A percentile compares a stretch with the other conserved stretches of the same genome.
These are phyloP conservation scores for Yarrowia hollandica DNA, from an alignment of 805 yeast genomes.

Conservation along the genomic window DNA sequence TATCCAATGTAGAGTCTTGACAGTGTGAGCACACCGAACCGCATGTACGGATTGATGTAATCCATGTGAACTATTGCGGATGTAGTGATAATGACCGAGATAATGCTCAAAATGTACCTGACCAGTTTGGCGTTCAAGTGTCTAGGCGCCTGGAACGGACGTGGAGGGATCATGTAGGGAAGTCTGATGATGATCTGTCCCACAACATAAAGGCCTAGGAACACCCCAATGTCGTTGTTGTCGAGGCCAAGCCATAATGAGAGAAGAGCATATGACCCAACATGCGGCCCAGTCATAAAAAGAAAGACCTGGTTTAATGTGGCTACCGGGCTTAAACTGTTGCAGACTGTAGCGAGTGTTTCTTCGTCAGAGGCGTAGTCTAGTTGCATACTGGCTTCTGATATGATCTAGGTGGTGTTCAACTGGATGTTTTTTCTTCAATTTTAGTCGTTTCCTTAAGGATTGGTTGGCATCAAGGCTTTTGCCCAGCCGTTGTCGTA, in stretches of 20 bases:
- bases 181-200: constrained; percentile 19
- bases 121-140: not conserved
- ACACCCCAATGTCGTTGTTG: not conserved
- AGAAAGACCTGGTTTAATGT: constrained; percentile 13
- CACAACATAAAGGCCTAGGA: not conserved
- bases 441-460: not conserved
- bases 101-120: not conserved
- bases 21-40: constrained; percentile 1
- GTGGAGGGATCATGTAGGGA: not conserved
- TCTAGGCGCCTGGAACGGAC: not conserved
- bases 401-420: no score
- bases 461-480: not conserved
- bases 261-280: constrained; percentile 5
- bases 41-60: not conserved
- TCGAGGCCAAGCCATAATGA: constrained; percentile 3
- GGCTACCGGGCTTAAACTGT: not conserved
- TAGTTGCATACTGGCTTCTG: not conserved
- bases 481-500: not conserved
- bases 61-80: constrained; percentile 13
- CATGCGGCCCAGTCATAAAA: constrained; percentile 14
- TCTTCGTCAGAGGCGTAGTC: constrained; percentile 17
- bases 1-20: constrained; percentile 8
- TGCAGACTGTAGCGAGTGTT: not conserved
- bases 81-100: not conserved
- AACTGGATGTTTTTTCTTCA: not conserved